Evolutionary conservation across 1,284 basidiomycete species (phyloP), one percentile per base, ranked within the genome.

Genomic region (Ganoderma leucocontextum): DNA sequence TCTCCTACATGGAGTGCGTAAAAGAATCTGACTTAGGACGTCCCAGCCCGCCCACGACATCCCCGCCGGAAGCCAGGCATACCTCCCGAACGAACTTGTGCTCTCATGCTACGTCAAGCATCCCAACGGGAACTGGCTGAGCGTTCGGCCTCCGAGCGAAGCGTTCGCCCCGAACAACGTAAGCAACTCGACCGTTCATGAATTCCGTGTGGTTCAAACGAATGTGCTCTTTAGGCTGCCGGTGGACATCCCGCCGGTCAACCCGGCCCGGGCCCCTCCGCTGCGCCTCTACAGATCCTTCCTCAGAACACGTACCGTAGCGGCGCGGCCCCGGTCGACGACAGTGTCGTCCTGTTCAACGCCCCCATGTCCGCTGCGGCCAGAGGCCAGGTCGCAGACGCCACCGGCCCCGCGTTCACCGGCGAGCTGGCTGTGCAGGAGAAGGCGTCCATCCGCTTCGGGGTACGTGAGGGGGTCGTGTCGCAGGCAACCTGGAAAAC

Each of bases 381-480:
- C 3, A 33, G 12, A 1, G 52, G 52, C 6, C 25, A 8, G 5
- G 33, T 35, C 15, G 22, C 6, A 0, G 29, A 55, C 52, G 6
- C 29, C 22, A 55, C 13, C 2, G 7, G 22, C 52, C 15, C 12
- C 25, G 52, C 52, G 52, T 53, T 33, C 25, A 15, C 1, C 52
- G 52, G 52, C 25, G 29, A 53, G 22, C 29, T 53, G 12, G 52
- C 52, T 2, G 12, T 12, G 15, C 13, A 55, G 15, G 17, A 55
- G 29, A 55, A 55, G 52, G 52, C 33, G 5, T 29, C 52, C 29
- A 55, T 55, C 52, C 52, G 52, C 52, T 55, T 55, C 17, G 33
- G n/a, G 47, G 47, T 49, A 35, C 25, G 52, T 53, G 29, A 7
- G 52, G 4, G 6, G 6, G 25, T 25, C 1, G 5, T 22, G 9